Evolutionary conservation across 2,329 filamentous ascomycete genomes (phyloP), one percentile per base, ranked within the genome.

Genomic region (Berkeleyomyces basicola): DNA sequence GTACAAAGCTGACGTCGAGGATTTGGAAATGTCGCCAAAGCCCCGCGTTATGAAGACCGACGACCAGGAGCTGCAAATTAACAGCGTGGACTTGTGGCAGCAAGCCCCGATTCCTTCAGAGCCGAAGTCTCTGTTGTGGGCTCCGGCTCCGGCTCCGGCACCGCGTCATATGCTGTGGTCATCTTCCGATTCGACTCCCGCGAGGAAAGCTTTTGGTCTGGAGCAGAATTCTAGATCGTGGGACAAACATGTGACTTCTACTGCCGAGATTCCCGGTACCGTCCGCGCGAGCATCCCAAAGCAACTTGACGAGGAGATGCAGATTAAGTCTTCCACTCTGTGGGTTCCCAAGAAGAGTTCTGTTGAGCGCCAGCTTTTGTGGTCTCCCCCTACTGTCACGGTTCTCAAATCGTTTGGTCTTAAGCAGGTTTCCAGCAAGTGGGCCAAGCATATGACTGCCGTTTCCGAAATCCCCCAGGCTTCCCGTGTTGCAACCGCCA

Each of bases 1-100:
- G 59, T 64, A 64, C 39, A 14, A 61, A n/a, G 36, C 44, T 39
- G 51, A 53, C 9, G 51, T 59, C 39, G 58, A 64, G 36, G 53
- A 47, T 10, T 16, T 58, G 16, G 16, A 39, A 10, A 47, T 37
- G 46, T 39, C 14, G 37, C 23, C 42, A 23, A 58, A 43, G 46
- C 47, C 51, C 42, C 58, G 47, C 14, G 58, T 39, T 39, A 40
- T 58, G 7, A 31, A 36, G n/a, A 49, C 44, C 36, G 42, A 42
- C 7, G 60, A 58, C n/a, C 39, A 42, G 7, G 63, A 61, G 36
- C 58, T 62, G 40, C 49, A 55, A 36, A 61, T 65, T 10, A 60
- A 60, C 44, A 61, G 42, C 11, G 2, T 40, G n/a, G n/a, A 37
- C 3, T 16, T 60, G 58, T 60, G 58, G 58, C 51, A 7, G 33